Base-by-base conservation (phyloP, 495 filamentous ascomycete genomes). In the Podospora didyma region DNA sequence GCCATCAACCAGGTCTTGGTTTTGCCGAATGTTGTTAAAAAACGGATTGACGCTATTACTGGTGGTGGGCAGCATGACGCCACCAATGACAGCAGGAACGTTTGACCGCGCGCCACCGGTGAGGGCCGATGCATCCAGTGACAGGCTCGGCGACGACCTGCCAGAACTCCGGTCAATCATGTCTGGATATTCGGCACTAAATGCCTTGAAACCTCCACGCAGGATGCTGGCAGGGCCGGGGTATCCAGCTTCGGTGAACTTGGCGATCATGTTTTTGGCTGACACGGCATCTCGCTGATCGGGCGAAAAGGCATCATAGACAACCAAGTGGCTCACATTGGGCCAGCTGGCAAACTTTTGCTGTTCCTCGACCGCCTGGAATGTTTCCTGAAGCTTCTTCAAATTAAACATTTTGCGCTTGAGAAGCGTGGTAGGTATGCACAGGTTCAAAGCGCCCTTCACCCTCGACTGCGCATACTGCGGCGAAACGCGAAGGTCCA, bases 21-120 rank as follows among this genome's bases (percentile, higher is more conserved):
- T 96, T 70, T 97, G 94, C 24, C 95, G 82, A 62, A 98, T 97
- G 59, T 96, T 97, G 54, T 83, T 83, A 73, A 97, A 98, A 71
- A 98, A 97, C 0, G 95, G 92, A 63, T 95, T 96, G 14, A 83
- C 79, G 2, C 83, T 80, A 54, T 76, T 75, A 53, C 86, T 79
- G 20, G 80, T 78, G 21, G 79, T 76, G 14, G 94, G 94, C 67
- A 98, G 80, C 54, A 84, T 79, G 64, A 95, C 96, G 1, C 94
- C 95, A 46, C 93, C 92, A 56, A 88, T 86, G 12, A 96, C 86
- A 17, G 89, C 90, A 1, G 89, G 85, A 41, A 85, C 77, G 39
- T 78, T 82, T 3, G 82, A 68, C 10, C 51, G 47, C 14, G 23
- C 12, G 47, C 59, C 61, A 21, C 45, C 48, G 7, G 60, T 26